These are phyloP conservation scores for Dioscorea cayenensis DNA, from an alignment of 116 monocot species.

Conservation along the genomic window DNA sequence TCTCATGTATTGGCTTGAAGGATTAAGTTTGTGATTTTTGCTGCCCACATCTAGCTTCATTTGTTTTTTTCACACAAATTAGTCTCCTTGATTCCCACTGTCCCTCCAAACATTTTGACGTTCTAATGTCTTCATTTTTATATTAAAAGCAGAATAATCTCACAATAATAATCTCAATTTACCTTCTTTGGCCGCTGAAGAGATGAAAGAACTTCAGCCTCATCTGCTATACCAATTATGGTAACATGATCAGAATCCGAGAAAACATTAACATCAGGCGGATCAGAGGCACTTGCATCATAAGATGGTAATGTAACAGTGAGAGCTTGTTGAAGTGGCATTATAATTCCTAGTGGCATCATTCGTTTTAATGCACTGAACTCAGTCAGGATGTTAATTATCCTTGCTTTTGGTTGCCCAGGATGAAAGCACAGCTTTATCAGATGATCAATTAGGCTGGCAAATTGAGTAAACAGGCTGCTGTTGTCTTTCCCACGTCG, in stretches of 20 bases:
- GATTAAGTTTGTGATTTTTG: background rate
- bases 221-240: slow-evolving; percentile 90
- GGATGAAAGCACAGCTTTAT: slow-evolving; percentile 90
- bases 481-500: slow-evolving; percentile 46
- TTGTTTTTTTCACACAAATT: background rate
- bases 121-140: too few species aligned
- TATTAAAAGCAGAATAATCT: background rate
- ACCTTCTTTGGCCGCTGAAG: slow-evolving; percentile 98
- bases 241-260: slow-evolving; percentile 56
- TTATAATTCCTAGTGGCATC: slow-evolving; percentile 95
- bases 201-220: slow-evolving; percentile 94
- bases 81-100: background rate
- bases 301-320: slow-evolving; percentile 68
- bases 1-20: background rate
- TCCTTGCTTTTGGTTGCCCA: slow-evolving; percentile 73
- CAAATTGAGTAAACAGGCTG: slow-evolving; percentile 74
- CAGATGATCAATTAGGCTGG: slow-evolving; percentile 76
- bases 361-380: slow-evolving; percentile 95
- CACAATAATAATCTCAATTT: background rate
- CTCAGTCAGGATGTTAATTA: slow-evolving; percentile 77
- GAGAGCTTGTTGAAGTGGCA: slow-evolving; percentile 86
- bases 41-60: background rate
- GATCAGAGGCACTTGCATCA: slow-evolving; percentile 36
- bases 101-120: background rate
- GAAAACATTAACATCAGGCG: slow-evolving; percentile 50